These are phyloP conservation scores for Lipomyces chichibuensis DNA, from an alignment of 805 yeast genomes.

Conservation along the genomic window DNA sequence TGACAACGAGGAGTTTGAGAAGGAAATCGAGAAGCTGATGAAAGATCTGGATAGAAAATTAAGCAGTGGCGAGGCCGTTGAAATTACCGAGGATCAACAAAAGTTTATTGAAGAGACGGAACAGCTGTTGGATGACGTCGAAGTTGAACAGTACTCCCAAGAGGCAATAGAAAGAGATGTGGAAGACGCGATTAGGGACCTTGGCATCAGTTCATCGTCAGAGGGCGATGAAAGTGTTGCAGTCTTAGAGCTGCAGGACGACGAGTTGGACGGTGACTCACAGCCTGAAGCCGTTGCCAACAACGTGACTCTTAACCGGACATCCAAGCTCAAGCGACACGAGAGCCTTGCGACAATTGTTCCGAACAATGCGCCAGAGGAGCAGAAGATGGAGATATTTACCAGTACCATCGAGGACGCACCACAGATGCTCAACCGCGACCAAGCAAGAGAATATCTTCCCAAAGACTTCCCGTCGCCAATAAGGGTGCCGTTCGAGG, in stretches of 20 bases:
- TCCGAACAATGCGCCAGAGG: background rate
- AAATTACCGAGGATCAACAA: background rate
- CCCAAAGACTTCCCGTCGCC: constrained; percentile 16
- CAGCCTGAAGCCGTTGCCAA: background rate
- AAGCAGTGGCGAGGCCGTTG: background rate
- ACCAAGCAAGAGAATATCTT: constrained; percentile 1
- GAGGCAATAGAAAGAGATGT: background rate
- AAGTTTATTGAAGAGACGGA: background rate
- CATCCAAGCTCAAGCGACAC: background rate
- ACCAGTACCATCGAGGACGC: constrained; percentile 7
- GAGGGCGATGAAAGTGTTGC: background rate
- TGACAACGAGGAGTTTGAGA: background rate
- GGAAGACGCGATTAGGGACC: background rate
- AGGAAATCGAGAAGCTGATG: background rate
- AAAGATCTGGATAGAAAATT: background rate
- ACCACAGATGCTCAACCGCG: constrained; percentile 3
- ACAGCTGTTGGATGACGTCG: background rate
- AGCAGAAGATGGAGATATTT: constrained; percentile 11
- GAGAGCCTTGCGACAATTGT: background rate
- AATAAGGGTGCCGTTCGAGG: background rate
- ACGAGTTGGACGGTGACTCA: background rate
- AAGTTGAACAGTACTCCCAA: background rate
- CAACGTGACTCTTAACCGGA: background rate
- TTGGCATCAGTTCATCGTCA: background rate
- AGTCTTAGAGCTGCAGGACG: background rate